phyloP scores from a whole-genome alignment of 208 protist genomes.

The Acanthamoeba castellanii region DNA sequence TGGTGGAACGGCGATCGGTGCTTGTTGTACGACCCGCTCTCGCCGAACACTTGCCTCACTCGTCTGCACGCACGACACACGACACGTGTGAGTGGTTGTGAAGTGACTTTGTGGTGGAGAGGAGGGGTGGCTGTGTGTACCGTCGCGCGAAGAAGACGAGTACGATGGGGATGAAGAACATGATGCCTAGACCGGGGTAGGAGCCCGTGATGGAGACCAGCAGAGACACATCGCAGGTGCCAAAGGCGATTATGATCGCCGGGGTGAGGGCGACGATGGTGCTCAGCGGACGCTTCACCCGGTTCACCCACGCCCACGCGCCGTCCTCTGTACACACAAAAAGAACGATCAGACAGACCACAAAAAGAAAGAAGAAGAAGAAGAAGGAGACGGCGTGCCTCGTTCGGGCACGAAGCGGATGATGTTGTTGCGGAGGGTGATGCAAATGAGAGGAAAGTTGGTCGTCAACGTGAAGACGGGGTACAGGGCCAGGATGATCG shows the following conservation, averaged over 20 bases:
- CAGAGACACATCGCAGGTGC: constrained; percentile 76
- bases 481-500: constrained; percentile 82
- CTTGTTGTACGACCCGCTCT: constrained; percentile 41
- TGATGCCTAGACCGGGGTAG: constrained; percentile 85
- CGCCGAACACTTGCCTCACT: constrained; percentile 3
- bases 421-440: constrained; percentile 87
- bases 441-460: constrained; percentile 86
- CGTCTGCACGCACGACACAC: background rate
- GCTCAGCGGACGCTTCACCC: constrained; percentile 75
- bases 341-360: background rate
- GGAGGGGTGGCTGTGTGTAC: background rate
- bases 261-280: constrained; percentile 74
- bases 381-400: background rate
- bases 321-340: background rate
- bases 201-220: constrained; percentile 84
- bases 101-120: background rate
- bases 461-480: constrained; percentile 88
- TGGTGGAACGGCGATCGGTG: constrained; percentile 33
- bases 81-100: background rate
- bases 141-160: constrained; percentile 76
- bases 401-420: constrained; percentile 76
- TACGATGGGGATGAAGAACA: constrained; percentile 83
- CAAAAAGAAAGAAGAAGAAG: background rate
- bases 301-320: background rate
- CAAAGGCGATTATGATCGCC: constrained; percentile 82